Evolutionary conservation across 208 protist genomes (phyloP).

Genomic region (Trypanosoma congolense): DNA sequence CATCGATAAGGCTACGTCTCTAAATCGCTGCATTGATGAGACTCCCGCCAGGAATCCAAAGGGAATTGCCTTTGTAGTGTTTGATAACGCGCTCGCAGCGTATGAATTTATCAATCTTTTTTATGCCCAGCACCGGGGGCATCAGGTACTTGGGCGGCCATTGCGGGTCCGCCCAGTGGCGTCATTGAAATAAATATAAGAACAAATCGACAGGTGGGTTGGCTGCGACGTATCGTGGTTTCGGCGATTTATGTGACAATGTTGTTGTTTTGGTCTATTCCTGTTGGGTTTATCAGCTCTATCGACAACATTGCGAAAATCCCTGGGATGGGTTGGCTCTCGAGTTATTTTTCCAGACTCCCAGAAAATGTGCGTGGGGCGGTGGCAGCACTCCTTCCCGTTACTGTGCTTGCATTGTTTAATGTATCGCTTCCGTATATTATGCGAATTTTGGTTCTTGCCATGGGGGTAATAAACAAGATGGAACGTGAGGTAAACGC

Average conservation of each 20-base stretch:
- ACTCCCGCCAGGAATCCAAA: slow-evolving; percentile 31
- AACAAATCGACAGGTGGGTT: slow-evolving; percentile 32
- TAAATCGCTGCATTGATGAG: slow-evolving; percentile 46
- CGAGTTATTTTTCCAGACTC: slow-evolving; percentile 29
- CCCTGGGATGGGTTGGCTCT: slow-evolving; percentile 32
- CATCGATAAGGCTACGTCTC: slow-evolving; percentile 20
- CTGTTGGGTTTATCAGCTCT: slow-evolving; percentile 70
- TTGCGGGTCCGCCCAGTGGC: slow-evolving; percentile 61
- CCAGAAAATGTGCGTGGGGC: slow-evolving; percentile 38
- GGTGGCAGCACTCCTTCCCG: slow-evolving; percentile 60
- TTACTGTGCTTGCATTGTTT: slow-evolving; percentile 60
- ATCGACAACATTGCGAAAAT: slow-evolving; percentile 59
- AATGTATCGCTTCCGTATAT: slow-evolving; percentile 70
- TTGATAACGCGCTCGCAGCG: slow-evolving; percentile 51
- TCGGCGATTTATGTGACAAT: slow-evolving; percentile 47
- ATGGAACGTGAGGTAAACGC: slow-evolving; percentile 48
- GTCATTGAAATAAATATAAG: slow-evolving; percentile 67
- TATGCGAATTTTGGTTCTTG: slow-evolving; percentile 52
- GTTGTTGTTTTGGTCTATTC: slow-evolving; percentile 68
- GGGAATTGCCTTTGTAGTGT: slow-evolving; percentile 64
- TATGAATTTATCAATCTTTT: slow-evolving; percentile 79
- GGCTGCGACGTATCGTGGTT: slow-evolving; percentile 43
- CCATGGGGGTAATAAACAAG: slow-evolving; percentile 72
- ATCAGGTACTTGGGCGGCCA: slow-evolving; percentile 38
- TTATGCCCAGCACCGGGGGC: slow-evolving; percentile 32